A percentile compares a stretch with the other conserved stretches of the same genome.
phyloP scores from a whole-genome alignment of 208 protist genomes.

The Leishmania turanica region DNA sequence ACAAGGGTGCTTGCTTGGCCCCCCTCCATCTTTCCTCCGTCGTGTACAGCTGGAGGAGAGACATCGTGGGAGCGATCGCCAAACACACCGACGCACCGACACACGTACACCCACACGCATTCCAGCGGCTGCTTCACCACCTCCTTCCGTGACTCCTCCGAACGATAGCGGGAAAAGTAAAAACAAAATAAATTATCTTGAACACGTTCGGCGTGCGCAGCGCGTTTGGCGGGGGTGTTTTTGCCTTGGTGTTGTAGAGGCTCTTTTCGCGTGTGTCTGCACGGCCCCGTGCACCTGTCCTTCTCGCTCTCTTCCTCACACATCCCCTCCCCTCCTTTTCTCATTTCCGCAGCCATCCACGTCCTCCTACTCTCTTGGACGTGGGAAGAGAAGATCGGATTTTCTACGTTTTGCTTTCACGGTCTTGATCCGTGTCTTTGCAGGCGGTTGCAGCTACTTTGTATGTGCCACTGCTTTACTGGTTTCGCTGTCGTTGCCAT shows the following conservation, averaged over 20 bases:
- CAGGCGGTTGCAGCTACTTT: neutral
- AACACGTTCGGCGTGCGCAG: too few relatives aligned
- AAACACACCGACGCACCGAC: neutral
- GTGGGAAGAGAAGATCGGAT: neutral
- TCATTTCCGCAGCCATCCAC: too few relatives aligned
- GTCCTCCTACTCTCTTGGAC: too few relatives aligned
- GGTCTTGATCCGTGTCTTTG: neutral
- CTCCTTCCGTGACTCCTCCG: neutral
- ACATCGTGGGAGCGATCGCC: neutral
- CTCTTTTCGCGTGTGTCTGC: neutral
- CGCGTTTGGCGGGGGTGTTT: neutral
- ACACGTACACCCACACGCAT: neutral
- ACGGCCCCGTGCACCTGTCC: neutral
- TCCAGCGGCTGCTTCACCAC: neutral
- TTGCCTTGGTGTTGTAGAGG: neutral
- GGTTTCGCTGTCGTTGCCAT: neutral
- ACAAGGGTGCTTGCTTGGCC: neutral
- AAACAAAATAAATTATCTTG: too few relatives aligned
- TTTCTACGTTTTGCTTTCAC: neutral
- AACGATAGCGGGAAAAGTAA: too few relatives aligned
- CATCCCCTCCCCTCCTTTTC: neutral
- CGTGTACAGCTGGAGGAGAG: neutral
- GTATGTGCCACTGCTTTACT: neutral
- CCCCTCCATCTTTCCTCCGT: neutral
- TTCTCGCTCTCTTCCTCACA: neutral